These are phyloP conservation scores for Chlorella sp. DNA, from an alignment of 139 green algal genomes.

Conservation along the genomic window DNA sequence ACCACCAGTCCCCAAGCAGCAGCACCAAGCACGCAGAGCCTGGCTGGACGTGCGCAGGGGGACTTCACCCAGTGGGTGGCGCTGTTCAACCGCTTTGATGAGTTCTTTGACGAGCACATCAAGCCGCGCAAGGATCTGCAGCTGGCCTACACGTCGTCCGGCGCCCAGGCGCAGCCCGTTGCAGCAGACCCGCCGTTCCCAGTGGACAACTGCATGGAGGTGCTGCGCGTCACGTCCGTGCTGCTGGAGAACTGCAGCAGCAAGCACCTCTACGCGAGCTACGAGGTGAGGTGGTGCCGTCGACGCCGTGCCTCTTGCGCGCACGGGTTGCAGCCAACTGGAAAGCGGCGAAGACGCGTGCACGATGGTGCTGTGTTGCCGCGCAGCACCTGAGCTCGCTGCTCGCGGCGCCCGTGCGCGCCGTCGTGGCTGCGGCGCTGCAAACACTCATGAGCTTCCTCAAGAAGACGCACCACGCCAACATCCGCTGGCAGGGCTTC, in stretches of 20 bases:
- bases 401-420: slow-evolving; percentile 53
- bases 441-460: slow-evolving; percentile 60
- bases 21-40: no score
- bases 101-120: slow-evolving; percentile 64
- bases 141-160: slow-evolving; percentile 26
- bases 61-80: slow-evolving; percentile 87
- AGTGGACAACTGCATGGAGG: slow-evolving; percentile 37
- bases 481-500: slow-evolving; percentile 54
- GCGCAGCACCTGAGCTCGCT: slow-evolving; percentile 67
- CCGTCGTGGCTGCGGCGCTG: slow-evolving; percentile 66
- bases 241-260: slow-evolving; percentile 90
- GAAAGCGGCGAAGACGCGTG: no score
- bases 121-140: slow-evolving; percentile 52
- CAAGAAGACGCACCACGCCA: slow-evolving; percentile 62
- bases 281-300: no score
- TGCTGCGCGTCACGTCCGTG: slow-evolving; percentile 61
- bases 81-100: slow-evolving; percentile 83
- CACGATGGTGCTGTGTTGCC: neutral
- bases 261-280: slow-evolving; percentile 83
- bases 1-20: neutral
- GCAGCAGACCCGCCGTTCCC: slow-evolving; percentile 53
- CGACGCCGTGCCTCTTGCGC: no score
- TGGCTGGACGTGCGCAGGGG: slow-evolving; percentile 52
- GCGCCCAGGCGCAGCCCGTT: neutral
- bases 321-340: no score